Conservation (phyloP, 1,284 basidiomycete genomes). For the Puccinia horiana region DNA sequence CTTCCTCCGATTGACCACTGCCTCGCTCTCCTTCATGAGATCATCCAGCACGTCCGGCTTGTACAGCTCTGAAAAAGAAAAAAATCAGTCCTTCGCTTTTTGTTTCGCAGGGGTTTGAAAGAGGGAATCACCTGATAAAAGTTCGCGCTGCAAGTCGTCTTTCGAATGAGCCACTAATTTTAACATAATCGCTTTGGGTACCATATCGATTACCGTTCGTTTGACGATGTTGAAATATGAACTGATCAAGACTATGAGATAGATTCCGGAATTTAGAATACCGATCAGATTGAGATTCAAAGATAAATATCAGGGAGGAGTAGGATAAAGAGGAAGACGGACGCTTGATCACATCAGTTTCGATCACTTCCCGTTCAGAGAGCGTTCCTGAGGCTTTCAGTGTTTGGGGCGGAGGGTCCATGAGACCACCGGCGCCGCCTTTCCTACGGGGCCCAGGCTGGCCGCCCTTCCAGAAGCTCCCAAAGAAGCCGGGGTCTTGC, state of each 20-base stretch:
- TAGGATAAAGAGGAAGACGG: constrained; percentile 50
- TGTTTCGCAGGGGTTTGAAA: neutral
- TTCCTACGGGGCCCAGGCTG: constrained; percentile 69
- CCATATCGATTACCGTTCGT: constrained; percentile 99
- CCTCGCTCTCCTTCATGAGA: constrained; percentile 76
- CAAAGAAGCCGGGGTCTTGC: constrained; percentile 87
- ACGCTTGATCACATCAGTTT: constrained; percentile 92
- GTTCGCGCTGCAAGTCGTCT: constrained; percentile 85
- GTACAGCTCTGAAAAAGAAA: constrained; percentile 69
- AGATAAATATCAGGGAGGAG: neutral
- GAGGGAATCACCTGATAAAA: constrained; percentile 62
- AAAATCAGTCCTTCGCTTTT: neutral
- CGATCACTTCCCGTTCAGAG: constrained; percentile 93
- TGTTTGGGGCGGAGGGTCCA: constrained; percentile 86
- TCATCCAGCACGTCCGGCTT: constrained; percentile 86
- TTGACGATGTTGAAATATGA: constrained; percentile 98
- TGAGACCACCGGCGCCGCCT: constrained; percentile 63
- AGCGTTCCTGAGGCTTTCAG: constrained; percentile 91
- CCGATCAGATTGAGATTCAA: neutral
- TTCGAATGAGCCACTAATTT: constrained; percentile 90
- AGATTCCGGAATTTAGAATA: constrained; percentile 39
- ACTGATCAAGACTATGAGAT: constrained; percentile 69
- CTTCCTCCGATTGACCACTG: constrained; percentile 76
- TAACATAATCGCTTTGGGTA: constrained; percentile 86
- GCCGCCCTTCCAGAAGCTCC: constrained; percentile 75